Percentiles rank a stretch among this genome's conserved stretches.
Conservation (phyloP, 2,329 filamentous ascomycete species). For the Mycocentrospora acerina region DNA sequence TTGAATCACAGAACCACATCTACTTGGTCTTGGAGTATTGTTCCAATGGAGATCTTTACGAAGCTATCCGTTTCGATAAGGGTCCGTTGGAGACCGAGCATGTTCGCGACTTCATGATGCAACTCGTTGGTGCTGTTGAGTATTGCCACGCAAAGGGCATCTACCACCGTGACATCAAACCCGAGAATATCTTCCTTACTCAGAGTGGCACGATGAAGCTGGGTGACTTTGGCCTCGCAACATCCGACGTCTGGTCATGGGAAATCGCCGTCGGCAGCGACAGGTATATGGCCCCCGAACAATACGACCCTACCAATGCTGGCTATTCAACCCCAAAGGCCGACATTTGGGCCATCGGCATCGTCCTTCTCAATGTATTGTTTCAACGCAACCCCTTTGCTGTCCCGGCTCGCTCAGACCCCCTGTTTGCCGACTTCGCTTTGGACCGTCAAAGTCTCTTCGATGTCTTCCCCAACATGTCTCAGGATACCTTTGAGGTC, state of each 20-base stretch:
- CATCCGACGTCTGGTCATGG: slow-evolving; percentile 83
- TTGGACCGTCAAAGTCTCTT: slow-evolving; percentile 94
- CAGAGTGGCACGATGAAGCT: slow-evolving; percentile 89
- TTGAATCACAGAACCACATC: slow-evolving; percentile 86
- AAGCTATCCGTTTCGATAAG: slow-evolving; percentile 86
- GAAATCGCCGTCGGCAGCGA: slow-evolving; percentile 96
- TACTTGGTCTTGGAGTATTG: slow-evolving; percentile 97
- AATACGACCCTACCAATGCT: slow-evolving; percentile 83
- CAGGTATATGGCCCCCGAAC: slow-evolving; percentile 98
- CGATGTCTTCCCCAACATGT: slow-evolving; percentile 98
- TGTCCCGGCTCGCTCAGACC: slow-evolving; percentile 84
- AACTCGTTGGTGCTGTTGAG: slow-evolving; percentile 85
- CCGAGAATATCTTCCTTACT: slow-evolving; percentile 96
- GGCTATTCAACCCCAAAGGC: slow-evolving; percentile 93
- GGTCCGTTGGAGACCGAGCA: slow-evolving; percentile 94
- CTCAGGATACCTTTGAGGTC: slow-evolving; percentile 94
- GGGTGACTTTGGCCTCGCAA: slow-evolving; percentile 93
- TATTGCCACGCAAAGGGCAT: slow-evolving; percentile 89
- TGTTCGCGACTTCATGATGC: slow-evolving; percentile 94
- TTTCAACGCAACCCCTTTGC: slow-evolving; percentile 97
- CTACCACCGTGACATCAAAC: slow-evolving; percentile 98
- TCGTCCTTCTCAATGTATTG: slow-evolving; percentile 92
- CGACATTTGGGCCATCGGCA: slow-evolving; percentile 95
- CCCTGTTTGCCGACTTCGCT: slow-evolving; percentile 89
- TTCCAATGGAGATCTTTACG: slow-evolving; percentile 91